Percentiles rank a stretch among this genome's conserved stretches.
Conservation (phyloP, 371 early-diverging fungal species). For the Mortierella sp. region DNA sequence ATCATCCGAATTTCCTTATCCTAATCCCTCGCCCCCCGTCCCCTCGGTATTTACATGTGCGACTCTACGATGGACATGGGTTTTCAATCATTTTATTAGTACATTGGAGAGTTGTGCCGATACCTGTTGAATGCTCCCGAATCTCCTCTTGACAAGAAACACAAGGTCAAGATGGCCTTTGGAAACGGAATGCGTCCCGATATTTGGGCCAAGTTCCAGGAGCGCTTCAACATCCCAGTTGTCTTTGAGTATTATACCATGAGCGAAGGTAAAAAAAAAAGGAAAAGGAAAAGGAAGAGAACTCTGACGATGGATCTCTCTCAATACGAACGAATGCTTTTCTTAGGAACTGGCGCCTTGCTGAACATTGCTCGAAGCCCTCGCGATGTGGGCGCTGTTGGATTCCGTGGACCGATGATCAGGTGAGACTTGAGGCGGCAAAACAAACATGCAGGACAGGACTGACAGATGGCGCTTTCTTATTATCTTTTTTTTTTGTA, state of each 20-base stretch:
- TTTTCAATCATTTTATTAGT: too few species aligned
- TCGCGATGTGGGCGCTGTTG: conserved; percentile 61
- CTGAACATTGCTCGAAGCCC: conserved; percentile 21
- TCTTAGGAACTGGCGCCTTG: conserved; percentile 17
- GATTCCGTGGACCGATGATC: conserved; percentile 54
- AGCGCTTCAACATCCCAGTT: conserved; percentile 49
- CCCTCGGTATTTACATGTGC: not conserved
- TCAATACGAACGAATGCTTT: conserved; percentile 12
- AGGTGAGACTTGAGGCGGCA: conserved; percentile 2
- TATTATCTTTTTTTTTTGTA: not conserved
- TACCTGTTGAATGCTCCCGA: conserved; percentile 68
- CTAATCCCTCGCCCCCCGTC: not conserved
- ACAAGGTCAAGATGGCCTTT: conserved; percentile 62
- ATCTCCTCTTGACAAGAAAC: conserved; percentile 59
- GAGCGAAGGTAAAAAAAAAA: conserved; percentile 34
- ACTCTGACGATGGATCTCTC: not conserved
- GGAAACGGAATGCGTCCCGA: conserved; percentile 82
- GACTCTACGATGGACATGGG: too few species aligned
- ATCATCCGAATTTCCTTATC: not conserved
- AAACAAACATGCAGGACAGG: too few species aligned
- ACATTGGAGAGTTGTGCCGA: conserved; percentile 79
- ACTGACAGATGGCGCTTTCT: too few species aligned
- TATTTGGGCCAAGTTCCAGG: conserved; percentile 68
- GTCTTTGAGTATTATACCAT: conserved; percentile 47
- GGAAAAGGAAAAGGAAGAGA: not conserved